Conservation (phyloP, 2,329 filamentous ascomycete genomes). For the Stagonosporopsis rhizophila region DNA sequence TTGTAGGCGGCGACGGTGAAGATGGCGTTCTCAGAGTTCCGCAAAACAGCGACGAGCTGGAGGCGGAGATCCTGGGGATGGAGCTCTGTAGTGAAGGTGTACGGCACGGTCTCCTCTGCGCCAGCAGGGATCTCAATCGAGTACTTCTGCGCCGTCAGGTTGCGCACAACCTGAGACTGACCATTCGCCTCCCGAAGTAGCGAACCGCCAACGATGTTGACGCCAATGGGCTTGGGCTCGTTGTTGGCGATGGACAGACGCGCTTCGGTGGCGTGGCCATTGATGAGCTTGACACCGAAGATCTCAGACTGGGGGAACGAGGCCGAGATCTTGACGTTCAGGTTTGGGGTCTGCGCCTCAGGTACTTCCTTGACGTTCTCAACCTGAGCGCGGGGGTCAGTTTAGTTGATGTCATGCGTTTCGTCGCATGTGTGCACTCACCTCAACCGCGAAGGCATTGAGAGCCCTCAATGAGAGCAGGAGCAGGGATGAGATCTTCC, state of each 20-base stretch:
- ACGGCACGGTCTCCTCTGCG: constrained; percentile 77
- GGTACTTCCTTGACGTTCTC: constrained; percentile 43
- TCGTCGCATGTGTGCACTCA: constrained; percentile 54
- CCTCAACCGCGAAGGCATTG: constrained; percentile 67
- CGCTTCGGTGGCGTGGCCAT: constrained; percentile 84
- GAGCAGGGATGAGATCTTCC: constrained; percentile 75
- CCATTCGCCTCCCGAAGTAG: constrained; percentile 67
- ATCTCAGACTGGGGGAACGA: constrained; percentile 75
- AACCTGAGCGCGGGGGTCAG: constrained; percentile 40
- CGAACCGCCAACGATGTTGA: constrained; percentile 78
- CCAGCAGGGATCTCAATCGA: constrained; percentile 76
- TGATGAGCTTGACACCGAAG: constrained; percentile 95
- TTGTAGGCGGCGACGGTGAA: constrained; percentile 84
- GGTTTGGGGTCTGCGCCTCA: constrained; percentile 67
- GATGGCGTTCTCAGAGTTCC: constrained; percentile 69
- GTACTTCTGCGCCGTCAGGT: constrained; percentile 81
- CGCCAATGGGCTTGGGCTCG: constrained; percentile 75
- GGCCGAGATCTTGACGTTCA: constrained; percentile 63
- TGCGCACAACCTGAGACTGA: constrained; percentile 72
- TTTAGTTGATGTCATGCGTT: constrained; percentile 46
- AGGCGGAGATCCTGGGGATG: constrained; percentile 88
- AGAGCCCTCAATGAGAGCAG: constrained; percentile 74
- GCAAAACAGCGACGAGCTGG: constrained; percentile 77
- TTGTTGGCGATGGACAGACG: constrained; percentile 84
- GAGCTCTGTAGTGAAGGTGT: constrained; percentile 88